Conservation (phyloP, 805 yeast genomes). For the Starmerella stigmatis region DNA sequence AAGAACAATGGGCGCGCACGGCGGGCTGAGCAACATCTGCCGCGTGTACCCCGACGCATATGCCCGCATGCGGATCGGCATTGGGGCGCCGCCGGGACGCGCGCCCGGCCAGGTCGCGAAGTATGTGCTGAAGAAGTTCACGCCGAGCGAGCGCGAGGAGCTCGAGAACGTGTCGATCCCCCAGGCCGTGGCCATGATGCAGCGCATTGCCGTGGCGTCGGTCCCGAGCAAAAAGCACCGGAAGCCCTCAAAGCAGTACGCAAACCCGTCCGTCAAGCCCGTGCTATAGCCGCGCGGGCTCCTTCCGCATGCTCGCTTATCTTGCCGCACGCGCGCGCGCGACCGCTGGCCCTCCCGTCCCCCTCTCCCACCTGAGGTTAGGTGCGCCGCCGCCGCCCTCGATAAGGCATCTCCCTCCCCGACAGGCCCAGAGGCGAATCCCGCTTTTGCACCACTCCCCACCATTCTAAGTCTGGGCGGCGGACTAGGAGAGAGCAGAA, state of each 20-base stretch:
- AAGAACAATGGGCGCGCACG: slow-evolving; percentile 69
- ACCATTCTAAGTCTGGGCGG: no score
- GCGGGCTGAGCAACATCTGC: slow-evolving; percentile 63
- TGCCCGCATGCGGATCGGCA: slow-evolving; percentile 64
- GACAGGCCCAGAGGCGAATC: no score
- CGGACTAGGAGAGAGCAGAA: no score
- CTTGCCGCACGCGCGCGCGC: no score
- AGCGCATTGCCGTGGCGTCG: slow-evolving; percentile 10
- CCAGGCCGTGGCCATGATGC: slow-evolving; percentile 12
- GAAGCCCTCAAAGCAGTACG: background rate
- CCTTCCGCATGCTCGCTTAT: no score
- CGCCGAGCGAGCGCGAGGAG: slow-evolving; percentile 35
- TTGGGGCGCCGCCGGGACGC: slow-evolving; percentile 51
- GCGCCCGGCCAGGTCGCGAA: slow-evolving; percentile 39
- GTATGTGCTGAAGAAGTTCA: slow-evolving; percentile 53
- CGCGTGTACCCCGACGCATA: slow-evolving; percentile 35
- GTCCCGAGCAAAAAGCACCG: slow-evolving; percentile 4
- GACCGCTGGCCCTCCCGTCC: background rate
- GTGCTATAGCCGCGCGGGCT: background rate
- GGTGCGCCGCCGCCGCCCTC: background rate
- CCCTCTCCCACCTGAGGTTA: no score
- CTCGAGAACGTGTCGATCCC: slow-evolving; percentile 33
- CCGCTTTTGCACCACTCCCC: no score
- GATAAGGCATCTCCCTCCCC: background rate
- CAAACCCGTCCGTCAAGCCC: background rate